Evolutionary conservation across 352 stramenopile species (phyloP), one percentile per base, ranked within the genome.

Genomic region (Paralagenidium karlingii): DNA sequence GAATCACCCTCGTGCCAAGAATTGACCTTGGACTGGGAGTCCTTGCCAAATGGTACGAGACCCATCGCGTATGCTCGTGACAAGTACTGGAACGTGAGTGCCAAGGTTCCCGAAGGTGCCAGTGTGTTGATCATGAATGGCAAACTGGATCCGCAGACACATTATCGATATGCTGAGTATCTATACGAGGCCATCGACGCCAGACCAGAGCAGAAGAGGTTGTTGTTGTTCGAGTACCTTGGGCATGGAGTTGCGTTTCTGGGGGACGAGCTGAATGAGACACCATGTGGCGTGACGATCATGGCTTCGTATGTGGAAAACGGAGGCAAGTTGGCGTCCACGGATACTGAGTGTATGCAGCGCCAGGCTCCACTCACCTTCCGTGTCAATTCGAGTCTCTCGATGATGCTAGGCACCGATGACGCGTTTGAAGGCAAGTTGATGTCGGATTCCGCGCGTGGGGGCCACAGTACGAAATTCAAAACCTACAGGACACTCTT

Each of bases 291-390:
- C 5, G 54, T 68, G 20, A 49, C 34, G 22, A 60, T 88, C 8
- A 40, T 88, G 25, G 63, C 60, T 12, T 83, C 70, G 12, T 85
- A 74, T 27, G 46, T 83, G 8, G 43, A 50, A 10, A 57, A 36
- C 24, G 48, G 47, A 22, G 69, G 68, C 16, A 47, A 78, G 29
- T 33, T 88, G 4, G 52, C 31, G n/a, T 42, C 34, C 7, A 63
- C 68, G 38, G 67, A 88, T 37, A 57, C 65, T 13, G 67, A 58
- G 2, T 88, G 75, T 27, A 53, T 82, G 36, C n/a, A n/a, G n/a
- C n/a, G n/a, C n/a, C n/a, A n/a, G n/a, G n/a, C n/a, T n/a, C n/a
- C n/a, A n/a, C n/a, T n/a, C n/a, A n/a, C n/a, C n/a, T n/a, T n/a
- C n/a, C n/a, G n/a, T n/a, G n/a, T n/a, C n/a, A n/a, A n/a, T n/a